Base-by-base conservation (phyloP, 352 stramenopile genomes). In the Pythium rishiriense region DNA sequence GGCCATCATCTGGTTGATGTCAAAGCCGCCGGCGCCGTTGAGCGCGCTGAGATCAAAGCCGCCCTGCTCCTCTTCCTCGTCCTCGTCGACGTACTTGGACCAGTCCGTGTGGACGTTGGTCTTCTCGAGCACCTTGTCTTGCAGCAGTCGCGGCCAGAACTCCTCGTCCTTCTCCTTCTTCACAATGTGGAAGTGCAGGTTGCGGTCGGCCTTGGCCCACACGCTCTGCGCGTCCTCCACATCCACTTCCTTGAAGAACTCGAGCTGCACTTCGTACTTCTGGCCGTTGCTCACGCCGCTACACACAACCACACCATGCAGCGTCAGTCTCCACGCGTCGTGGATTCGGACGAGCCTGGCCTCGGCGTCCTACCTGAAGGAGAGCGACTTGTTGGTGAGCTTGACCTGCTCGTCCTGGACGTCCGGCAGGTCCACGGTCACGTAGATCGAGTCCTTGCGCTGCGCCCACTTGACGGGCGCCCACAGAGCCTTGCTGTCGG, bases 21-120 rank as follows among this genome's bases (percentile, higher is more conserved):
- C 96, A 69, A 98, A 98, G 68, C 93, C 94, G 45, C 82, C 88
- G 49, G 80, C 87, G 64, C 85, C 87, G 66, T 80, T 89, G 48
- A 94, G 82, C 65, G 87, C 88, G 64, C 80, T 93, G 79, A 94
- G 89, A 69, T 96, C 87, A 62, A 96, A 94, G 67, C 85, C 83
- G 24, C 67, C 73, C 63, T 90, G 76, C 56, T 96, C 93, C 24
- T 97, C 90, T 58, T 98, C 93, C 45, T 99, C 96, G 72, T 99
- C 96, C 74, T 99, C 95, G 72, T 99, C 96, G 41, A 98, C 93
- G 73, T 98, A 99, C 73, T 96, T 96, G 85, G 93, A 87, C 96
- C 96, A 99, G 78, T 99, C 96, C 70, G 98, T 87, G 72, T 94
- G 95, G 11, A 98, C 93, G 69, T 98, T 97, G 70, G 97, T 98